phyloP scores from a whole-genome alignment of 306 rosid genomes.

The Notholithocarpus densiflorus region DNA sequence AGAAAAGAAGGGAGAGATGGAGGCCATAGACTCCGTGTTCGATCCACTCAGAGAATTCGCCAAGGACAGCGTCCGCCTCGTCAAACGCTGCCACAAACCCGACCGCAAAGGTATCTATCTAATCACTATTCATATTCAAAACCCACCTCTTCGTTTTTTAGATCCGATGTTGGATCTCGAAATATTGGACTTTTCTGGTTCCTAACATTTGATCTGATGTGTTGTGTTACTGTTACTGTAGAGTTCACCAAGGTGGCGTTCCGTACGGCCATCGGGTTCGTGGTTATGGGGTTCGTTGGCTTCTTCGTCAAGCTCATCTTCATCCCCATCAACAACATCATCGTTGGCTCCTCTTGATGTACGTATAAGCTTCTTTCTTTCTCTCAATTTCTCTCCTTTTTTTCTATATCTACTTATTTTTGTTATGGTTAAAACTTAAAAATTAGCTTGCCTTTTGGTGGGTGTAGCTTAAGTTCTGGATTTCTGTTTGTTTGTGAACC shows the following conservation, averaged over 20 bases:
- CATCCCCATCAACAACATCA: conserved; percentile 79
- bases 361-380: neutral
- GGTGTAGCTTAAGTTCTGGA: neutral
- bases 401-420: neutral
- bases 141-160: neutral
- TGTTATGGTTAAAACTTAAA: no score
- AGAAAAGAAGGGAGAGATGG: conserved; percentile 27
- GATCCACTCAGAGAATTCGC: conserved; percentile 70
- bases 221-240: conserved; percentile 4
- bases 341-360: conserved; percentile 78
- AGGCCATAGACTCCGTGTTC: conserved; percentile 68
- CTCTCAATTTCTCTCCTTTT: neutral
- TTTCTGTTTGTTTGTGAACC: neutral
- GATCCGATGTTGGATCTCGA: neutral
- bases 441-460: neutral
- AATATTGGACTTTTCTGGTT: neutral
- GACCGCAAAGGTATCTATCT: conserved; percentile 57
- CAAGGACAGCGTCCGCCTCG: conserved; percentile 72
- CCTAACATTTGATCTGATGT: neutral
- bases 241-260: conserved; percentile 78
- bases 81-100: conserved; percentile 73
- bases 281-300: conserved; percentile 82
- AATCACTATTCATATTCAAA: no score
- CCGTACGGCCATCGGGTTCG: conserved; percentile 78
- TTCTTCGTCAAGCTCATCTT: conserved; percentile 76